These are phyloP conservation scores for Pestalotiopsis sp. DNA, from an alignment of 2,329 filamentous ascomycete genomes.

Conservation along the genomic window DNA sequence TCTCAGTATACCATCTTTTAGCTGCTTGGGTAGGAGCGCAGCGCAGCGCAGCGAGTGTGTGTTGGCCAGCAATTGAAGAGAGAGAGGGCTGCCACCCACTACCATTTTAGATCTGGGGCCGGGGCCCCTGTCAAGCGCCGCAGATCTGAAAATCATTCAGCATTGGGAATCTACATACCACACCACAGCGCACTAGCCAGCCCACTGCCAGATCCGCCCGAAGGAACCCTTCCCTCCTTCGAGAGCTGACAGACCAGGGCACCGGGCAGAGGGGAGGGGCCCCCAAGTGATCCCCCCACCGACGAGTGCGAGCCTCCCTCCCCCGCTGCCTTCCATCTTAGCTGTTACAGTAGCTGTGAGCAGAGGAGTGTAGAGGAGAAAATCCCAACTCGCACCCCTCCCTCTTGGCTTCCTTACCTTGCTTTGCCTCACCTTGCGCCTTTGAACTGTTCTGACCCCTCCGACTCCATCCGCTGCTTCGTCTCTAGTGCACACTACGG, in stretches of 20 bases:
- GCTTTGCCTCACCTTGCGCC: no score
- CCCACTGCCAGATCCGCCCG: neutral
- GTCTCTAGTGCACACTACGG: no score
- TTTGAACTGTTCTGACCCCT: no score
- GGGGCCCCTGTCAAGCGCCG: neutral
- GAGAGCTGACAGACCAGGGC: neutral
- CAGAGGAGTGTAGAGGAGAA: no score
- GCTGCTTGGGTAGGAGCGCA: neutral
- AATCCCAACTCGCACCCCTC: no score
- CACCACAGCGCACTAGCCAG: neutral
- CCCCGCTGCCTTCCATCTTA: no score
- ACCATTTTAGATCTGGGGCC: neutral
- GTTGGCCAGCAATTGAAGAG: neutral
- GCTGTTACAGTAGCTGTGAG: no score
- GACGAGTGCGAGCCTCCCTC: no score
- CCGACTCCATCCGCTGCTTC: no score
- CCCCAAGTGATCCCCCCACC: neutral
- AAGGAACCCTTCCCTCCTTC: neutral
- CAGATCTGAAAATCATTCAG: conserved; percentile 1
- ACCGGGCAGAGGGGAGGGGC: neutral
- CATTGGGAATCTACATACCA: neutral
- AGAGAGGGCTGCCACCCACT: neutral
- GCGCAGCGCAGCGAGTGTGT: neutral
- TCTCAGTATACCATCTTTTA: neutral
- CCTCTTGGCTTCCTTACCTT: no score